These are phyloP conservation scores for Blastomyces silverae DNA, from an alignment of 2,329 filamentous ascomycete genomes.

Conservation along the genomic window DNA sequence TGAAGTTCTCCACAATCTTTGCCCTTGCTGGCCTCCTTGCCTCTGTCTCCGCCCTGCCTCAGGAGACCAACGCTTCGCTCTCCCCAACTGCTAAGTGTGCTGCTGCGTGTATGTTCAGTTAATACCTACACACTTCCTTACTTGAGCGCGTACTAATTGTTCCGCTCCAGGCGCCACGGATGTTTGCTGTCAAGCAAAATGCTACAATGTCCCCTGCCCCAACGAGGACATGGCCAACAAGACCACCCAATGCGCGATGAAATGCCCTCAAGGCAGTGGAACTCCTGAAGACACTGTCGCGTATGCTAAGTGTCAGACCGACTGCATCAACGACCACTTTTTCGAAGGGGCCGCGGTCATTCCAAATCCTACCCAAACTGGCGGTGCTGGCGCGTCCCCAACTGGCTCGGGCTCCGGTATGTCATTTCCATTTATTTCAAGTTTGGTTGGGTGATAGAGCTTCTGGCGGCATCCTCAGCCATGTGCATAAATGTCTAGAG, in stretches of 20 bases:
- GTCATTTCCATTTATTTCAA: background rate
- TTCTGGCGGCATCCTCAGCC: background rate
- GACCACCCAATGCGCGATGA: slow-evolving; percentile 47
- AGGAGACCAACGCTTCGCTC: slow-evolving; percentile 31
- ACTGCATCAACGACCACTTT: slow-evolving; percentile 47
- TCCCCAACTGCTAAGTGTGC: slow-evolving; percentile 33
- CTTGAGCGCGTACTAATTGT: background rate
- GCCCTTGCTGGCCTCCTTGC: slow-evolving; percentile 42
- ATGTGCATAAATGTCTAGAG: background rate
- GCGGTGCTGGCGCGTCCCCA: slow-evolving; percentile 20
- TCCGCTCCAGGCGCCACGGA: slow-evolving; percentile 36
- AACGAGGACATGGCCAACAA: slow-evolving; percentile 45
- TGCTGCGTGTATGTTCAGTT: slow-evolving; percentile 31
- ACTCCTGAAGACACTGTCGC: slow-evolving; percentile 40
- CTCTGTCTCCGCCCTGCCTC: slow-evolving; percentile 39
- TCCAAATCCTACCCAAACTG: slow-evolving; percentile 18
- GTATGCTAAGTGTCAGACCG: slow-evolving; percentile 45
- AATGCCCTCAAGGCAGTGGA: slow-evolving; percentile 50
- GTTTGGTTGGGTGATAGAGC: no score
- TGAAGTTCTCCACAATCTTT: slow-evolving; percentile 40
- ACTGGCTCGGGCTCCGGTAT: background rate
- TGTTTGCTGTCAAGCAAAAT: slow-evolving; percentile 48
- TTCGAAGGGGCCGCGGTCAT: slow-evolving; percentile 31
- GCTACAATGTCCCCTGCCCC: slow-evolving; percentile 48
- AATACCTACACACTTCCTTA: no score